These are phyloP conservation scores for Skeletonema grethae DNA, from an alignment of 108 stramenopile genomes.

Conservation along the genomic window DNA sequence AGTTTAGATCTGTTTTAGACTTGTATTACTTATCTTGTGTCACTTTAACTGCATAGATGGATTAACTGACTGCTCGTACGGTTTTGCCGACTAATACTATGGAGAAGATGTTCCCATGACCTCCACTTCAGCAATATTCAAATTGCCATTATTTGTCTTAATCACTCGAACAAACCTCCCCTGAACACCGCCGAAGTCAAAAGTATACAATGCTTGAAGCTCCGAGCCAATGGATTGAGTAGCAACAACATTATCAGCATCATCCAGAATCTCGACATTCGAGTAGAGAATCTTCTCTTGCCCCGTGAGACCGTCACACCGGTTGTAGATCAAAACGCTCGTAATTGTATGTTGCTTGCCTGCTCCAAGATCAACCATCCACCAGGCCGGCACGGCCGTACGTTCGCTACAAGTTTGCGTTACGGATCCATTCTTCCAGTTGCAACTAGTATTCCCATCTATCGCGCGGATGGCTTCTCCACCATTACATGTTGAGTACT, in stretches of 20 bases:
- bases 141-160: not conserved
- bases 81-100: too few relatives aligned
- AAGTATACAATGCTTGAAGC: not conserved
- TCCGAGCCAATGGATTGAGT: not conserved
- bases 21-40: too few relatives aligned
- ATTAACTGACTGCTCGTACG: too few relatives aligned
- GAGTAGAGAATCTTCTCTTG: not conserved
- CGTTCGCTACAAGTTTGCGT: not conserved
- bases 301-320: not conserved
- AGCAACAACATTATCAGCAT: not conserved
- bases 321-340: not conserved
- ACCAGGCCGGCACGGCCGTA: not conserved
- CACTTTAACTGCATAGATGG: too few relatives aligned
- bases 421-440: not conserved
- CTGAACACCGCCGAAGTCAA: slow-evolving; percentile 5
- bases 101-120: slow-evolving; percentile 14
- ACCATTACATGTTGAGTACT: too few relatives aligned
- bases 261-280: not conserved
- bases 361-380: slow-evolving; percentile 6
- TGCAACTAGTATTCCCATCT: slow-evolving; percentile 15
- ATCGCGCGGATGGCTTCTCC: slow-evolving; percentile 15
- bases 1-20: too few relatives aligned
- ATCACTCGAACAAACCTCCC: not conserved
- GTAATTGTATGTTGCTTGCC: not conserved
- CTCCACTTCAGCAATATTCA: slow-evolving; percentile 20